Evolutionary conservation across 2,329 filamentous ascomycete genomes (phyloP), one percentile per base, ranked within the genome.

Genomic region (Aureobasidium leucospermi): DNA sequence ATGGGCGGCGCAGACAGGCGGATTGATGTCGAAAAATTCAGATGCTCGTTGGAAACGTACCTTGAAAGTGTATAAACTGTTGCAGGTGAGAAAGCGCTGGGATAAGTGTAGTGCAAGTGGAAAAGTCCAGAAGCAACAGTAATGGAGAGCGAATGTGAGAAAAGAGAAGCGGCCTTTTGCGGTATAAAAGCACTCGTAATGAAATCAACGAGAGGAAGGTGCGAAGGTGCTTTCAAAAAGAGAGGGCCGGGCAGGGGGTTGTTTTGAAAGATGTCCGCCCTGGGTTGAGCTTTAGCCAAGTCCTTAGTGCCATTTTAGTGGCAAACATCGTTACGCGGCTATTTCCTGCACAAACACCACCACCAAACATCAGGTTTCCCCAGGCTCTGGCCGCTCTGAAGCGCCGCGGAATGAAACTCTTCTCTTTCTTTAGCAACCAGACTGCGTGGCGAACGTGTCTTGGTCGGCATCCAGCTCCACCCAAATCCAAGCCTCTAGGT

Each of bases 51-150:
- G 3, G 10, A 32, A 36, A 60, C 59, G 15, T 56, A 60, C 59
- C 51, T 60, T 56, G 59, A 56, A 59, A 43, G 28, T 56, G 59
- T 47, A 56, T 56, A 60, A 47, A 46, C 51, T 60, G 58, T 43
- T 60, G 41, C 59, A 51, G 45, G 41, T 29, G 48, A 45, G 52
- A 58, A 58, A 49, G 34, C 59, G 52, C 59, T 51, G 59, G 59
- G 39, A 61, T 57, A 58, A 56, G 36, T 31, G 38, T 42, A 36
- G 43, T 61, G 59, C 41, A 55, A 51, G 41, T 59, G 56, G 47
- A 60, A 51, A 51, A 32, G 58, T 16, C 59, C 59, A 61, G 46
- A 28, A 34, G 52, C 38, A 32, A 43, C 59, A 48, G 49, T n/a
- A 61, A 56, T 55, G 49, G 49, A 49, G 47, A 53, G 59, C 45